Evolutionary conservation across 2,329 filamentous ascomycete genomes (phyloP), one percentile per base, ranked within the genome.

Genomic region (Metarhizium guizhouense): DNA sequence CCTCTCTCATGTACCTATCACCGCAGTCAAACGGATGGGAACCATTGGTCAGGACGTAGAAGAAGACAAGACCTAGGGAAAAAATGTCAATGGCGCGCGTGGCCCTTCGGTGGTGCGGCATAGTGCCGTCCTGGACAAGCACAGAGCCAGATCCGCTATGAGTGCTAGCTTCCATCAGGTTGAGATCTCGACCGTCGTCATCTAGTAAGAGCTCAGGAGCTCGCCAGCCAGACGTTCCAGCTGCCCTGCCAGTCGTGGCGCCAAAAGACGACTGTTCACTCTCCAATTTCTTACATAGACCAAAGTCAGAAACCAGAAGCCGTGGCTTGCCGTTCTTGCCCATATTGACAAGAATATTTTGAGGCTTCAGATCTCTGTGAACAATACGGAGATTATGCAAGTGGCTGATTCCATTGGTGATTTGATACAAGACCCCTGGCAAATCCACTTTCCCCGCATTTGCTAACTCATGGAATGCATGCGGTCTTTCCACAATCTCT

Each of bases 11-110:
- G 76, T 94, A 97, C 52, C 90, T 85, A 66, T 94, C 91, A 55
- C 94, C 92, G 59, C 91, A 92, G 67, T 96, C 93, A 65, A 95
- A 99, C 0, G 94, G 94, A 69, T 99, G 94, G 1, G 81, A 83
- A 16, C 94, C 94, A 59, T 91, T 88, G 1, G 93, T 96, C 57
- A 99, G 79, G n/a, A 97, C 92, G 69, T 96, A 99, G 74, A 92
- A 97, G 76, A 96, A 99, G n/a, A 99, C 91, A 54, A 96, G 87
- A 1, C 94, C 94, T 40, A 99, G 81, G 0, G 92, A 96, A 74
- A 99, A 99, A 30, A 99, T 96, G 67, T 99, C 94, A 58, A 97
- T 96, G 8, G 94, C 90, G 49, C 94, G 87, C 49, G 95, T 99
- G 6, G 95, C 93, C 53, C 94, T 88, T 57, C 91, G 86, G 50